Evolutionary conservation across 805 yeast genomes (phyloP).

Genomic region (Kodamaea laetipori): DNA sequence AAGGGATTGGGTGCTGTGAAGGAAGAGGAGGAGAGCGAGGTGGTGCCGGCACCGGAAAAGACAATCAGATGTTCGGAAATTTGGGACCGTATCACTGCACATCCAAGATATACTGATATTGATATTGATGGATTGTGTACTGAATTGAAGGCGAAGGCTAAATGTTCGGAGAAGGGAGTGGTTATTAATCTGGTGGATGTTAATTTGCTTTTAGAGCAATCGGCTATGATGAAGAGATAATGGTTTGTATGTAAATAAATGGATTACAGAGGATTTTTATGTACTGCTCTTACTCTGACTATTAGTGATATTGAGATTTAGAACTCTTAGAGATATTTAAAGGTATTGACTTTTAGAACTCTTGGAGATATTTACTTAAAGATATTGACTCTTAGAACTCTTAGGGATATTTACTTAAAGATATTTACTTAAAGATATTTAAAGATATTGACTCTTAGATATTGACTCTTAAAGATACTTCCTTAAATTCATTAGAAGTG

Average conservation of each 20-base stretch:
- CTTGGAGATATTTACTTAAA: too few species aligned
- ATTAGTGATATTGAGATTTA: too few species aligned
- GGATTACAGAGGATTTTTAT: too few species aligned
- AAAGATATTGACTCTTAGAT: too few species aligned
- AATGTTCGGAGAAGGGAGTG: conserved; percentile 91
- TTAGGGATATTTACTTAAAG: too few species aligned
- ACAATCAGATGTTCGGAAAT: conserved; percentile 80
- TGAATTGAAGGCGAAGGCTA: conserved; percentile 89
- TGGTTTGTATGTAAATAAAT: not conserved
- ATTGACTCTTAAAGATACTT: too few species aligned
- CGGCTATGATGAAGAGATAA: conserved; percentile 16
- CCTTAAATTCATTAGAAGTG: too few species aligned
- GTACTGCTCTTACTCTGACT: too few species aligned
- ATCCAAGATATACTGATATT: conserved; percentile 89
- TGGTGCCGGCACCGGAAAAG: conserved; percentile 70
- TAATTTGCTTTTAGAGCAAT: conserved; percentile 48
- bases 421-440: too few species aligned
- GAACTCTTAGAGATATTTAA: too few species aligned
- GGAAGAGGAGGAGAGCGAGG: conserved; percentile 24
- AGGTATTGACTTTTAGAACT: too few species aligned
- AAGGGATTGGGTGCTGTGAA: conserved; percentile 7
- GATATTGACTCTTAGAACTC: too few species aligned
- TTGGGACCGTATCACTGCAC: conserved; percentile 94
- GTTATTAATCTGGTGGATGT: conserved; percentile 83
- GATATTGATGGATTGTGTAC: conserved; percentile 93